These are phyloP conservation scores for Davidsoniella australis DNA, from an alignment of 2,329 filamentous ascomycete species.

Conservation along the genomic window DNA sequence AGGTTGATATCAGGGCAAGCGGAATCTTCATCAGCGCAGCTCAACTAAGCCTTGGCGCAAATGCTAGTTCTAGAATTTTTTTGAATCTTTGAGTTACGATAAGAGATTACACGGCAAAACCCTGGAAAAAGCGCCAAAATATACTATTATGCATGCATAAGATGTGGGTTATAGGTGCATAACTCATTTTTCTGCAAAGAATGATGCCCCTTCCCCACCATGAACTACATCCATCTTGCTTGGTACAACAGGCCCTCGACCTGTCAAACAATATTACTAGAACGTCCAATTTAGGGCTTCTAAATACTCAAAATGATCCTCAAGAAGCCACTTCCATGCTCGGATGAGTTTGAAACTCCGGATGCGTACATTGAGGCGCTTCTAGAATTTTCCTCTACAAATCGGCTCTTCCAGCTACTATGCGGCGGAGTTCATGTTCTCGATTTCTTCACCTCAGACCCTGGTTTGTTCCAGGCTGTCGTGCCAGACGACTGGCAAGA, in stretches of 20 bases:
- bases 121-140: background rate
- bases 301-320: slow-evolving; percentile 26
- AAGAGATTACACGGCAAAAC: slow-evolving; percentile 5
- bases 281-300: background rate
- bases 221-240: background rate
- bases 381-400: slow-evolving; percentile 56
- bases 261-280: background rate
- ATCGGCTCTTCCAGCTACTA: slow-evolving; percentile 66
- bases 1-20: background rate
- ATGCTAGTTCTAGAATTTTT: slow-evolving; percentile 4
- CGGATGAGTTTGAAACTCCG: slow-evolving; percentile 48
- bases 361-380: slow-evolving; percentile 69
- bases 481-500: slow-evolving; percentile 65
- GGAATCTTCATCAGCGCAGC: background rate
- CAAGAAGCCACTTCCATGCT: slow-evolving; percentile 46
- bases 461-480: slow-evolving; percentile 63
- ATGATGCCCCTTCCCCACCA: background rate
- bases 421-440: slow-evolving; percentile 94
- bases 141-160: background rate
- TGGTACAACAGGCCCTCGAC: background rate
- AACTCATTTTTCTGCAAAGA: background rate
- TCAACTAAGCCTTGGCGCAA: background rate
- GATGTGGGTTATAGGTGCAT: background rate
- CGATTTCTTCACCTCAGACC: slow-evolving; percentile 81
- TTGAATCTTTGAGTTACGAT: slow-evolving; percentile 5